Evolutionary conservation across 139 green algal genomes (phyloP), one percentile per base, ranked within the genome.

Genomic region (Chlamydomonas sp.): DNA sequence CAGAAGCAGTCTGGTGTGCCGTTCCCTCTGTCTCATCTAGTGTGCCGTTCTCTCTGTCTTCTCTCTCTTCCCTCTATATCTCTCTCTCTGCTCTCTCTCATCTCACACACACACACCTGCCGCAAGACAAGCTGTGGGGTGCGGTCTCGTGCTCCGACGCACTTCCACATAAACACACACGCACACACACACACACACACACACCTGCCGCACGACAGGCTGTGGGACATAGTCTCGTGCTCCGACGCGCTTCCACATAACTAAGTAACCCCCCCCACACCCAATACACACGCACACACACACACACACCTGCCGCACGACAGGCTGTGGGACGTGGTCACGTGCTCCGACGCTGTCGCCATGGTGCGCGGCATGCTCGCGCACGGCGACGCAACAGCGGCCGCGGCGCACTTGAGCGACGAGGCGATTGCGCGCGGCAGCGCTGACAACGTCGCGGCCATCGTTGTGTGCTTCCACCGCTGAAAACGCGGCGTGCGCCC

Each of bases 301-400:
- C 43, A 54, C 43, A 54, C 43, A 54, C 43, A 54, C 43, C 43
- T 26, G 16, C 43, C 13, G 16, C 43, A 54, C 43, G 93, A 98
- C 76, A 93, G 93, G 24, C 66, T 98, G 54, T 98, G 93, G 93
- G 93, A 98, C 62, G 91, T 96, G 10, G 67, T 97, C 29, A 73
- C 65, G 29, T 94, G 95, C 62, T 74, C 87, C 81, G 90, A 94
- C 28, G 87, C 89, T 5, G 76, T 88, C n/a, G 43, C 49, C 2
- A 61, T 91, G 10, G 37, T 82, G 0, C 63, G 71, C 2, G 79
- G 81, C 31, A 58, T 81, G 24, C n/a, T n/a, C n/a, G n/a, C n/a
- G n/a, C n/a, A n/a, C n/a, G n/a, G 24, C 2, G 73, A 91, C 34
- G 57, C 88, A 0, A 72, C 95, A 73, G 71, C 78, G 29, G 89